Evolutionary conservation across 129 eudicot species (phyloP).

Genomic region (Tagetes erecta): DNA sequence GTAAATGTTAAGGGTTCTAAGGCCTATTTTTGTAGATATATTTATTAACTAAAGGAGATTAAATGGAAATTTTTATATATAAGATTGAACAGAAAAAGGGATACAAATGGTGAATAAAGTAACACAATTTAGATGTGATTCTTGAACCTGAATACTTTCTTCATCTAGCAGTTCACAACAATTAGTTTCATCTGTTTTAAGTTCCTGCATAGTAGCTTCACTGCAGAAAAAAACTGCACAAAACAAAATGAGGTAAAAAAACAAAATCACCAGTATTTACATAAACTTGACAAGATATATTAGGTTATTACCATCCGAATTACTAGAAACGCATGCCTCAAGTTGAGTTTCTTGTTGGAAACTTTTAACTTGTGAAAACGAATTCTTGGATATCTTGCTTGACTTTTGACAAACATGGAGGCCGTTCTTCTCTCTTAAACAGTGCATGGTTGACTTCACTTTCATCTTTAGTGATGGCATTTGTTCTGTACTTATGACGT

Average conservation of each 20-base stretch:
- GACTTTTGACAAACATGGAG: conserved; percentile 78
- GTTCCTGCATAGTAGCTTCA: conserved; percentile 36
- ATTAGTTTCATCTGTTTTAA: conserved; percentile 40
- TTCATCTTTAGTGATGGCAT: conserved; percentile 97
- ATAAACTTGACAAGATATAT: not conserved
- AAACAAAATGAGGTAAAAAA: conserved; percentile 14
- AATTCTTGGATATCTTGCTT: conserved; percentile 58
- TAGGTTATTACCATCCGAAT: conserved; percentile 53
- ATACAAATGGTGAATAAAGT: not conserved
- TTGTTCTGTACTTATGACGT: conserved; percentile 45
- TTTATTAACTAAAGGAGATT: not conserved
- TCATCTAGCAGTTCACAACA: conserved; percentile 39
- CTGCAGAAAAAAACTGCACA: conserved; percentile 42
- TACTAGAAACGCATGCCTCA: conserved; percentile 28
- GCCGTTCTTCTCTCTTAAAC: conserved; percentile 66
- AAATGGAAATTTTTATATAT: not conserved
- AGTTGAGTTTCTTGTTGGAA: conserved; percentile 44
- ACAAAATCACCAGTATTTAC: not conserved
- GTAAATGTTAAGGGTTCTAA: not conserved
- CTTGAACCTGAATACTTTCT: conserved; percentile 36
- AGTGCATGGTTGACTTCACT: conserved; percentile 62
- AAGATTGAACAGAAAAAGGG: not conserved
- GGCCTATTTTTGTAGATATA: not conserved
- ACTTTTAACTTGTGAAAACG: conserved; percentile 46
- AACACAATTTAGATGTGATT: not conserved